phyloP scores from a whole-genome alignment of 805 yeast genomes.

The Vanderwaltozyma yarrowii region DNA sequence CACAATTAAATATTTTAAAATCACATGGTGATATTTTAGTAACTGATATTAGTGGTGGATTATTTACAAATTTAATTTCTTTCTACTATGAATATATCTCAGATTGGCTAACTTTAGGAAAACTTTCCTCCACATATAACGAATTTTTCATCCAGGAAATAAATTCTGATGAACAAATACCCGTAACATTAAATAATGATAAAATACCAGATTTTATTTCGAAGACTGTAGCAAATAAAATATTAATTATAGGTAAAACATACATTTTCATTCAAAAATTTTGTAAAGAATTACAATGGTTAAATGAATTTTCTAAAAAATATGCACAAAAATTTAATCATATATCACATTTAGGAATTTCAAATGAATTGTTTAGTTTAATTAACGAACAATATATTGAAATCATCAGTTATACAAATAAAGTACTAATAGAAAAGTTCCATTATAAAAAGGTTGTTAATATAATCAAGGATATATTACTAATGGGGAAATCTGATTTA shows the following conservation, averaged over 20 bases:
- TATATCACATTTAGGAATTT: conserved; percentile 3
- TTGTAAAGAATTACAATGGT: conserved; percentile 65
- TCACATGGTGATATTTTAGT: conserved; percentile 57
- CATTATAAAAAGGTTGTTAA: conserved; percentile 43
- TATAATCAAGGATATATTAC: conserved; percentile 52
- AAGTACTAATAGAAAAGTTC: conserved; percentile 39
- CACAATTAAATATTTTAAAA: conserved; percentile 39
- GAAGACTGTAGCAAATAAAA: conserved; percentile 31
- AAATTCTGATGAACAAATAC: conserved; percentile 5
- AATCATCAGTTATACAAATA: conserved; percentile 41
- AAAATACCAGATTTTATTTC: conserved; percentile 34
- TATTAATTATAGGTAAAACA: conserved; percentile 64
- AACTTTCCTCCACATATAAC: conserved; percentile 39
- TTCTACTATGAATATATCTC: conserved; percentile 55
- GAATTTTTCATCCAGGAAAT: conserved; percentile 49
- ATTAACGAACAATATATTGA: conserved; percentile 40
- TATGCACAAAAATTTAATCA: conserved; percentile 11
- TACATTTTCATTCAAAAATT: conserved; percentile 49
- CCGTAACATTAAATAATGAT: conserved; percentile 8
- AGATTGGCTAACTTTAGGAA: conserved; percentile 65
- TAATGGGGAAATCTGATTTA: conserved; percentile 76
- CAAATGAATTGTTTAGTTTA: conserved; percentile 24
- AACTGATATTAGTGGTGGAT: conserved; percentile 30
- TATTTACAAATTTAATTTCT: conserved; percentile 37
- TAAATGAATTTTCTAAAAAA: conserved; percentile 33